phyloP scores from a whole-genome alignment of 345 rosid genomes.

The Eutrema yunnanense region DNA sequence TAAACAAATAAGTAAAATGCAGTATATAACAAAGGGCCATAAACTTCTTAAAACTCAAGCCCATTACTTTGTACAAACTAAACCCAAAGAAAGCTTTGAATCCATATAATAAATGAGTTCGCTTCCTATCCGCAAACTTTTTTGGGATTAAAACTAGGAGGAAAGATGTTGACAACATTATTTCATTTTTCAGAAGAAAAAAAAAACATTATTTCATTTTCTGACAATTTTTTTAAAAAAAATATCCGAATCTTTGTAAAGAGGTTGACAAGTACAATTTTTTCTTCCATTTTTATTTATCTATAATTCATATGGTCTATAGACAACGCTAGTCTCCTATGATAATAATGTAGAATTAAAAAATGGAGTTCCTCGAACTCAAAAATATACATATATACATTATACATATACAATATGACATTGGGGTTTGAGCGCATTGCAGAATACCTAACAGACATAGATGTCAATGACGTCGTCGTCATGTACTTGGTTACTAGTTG shows the following conservation, averaged over 20 bases:
- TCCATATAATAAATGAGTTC: neutral
- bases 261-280: neutral
- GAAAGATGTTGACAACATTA: neutral
- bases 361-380: constrained; percentile 17
- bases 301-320: neutral
- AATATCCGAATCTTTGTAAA: neutral
- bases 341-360: neutral
- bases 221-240: neutral
- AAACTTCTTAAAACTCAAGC: neutral
- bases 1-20: neutral
- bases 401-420: constrained; percentile 1
- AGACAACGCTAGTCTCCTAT: neutral
- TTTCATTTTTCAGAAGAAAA: neutral
- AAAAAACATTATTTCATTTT: neutral
- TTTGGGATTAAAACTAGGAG: neutral
- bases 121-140: neutral
- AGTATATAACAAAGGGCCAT: neutral
- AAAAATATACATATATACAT: neutral
- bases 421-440: constrained; percentile 27
- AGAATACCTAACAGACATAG: constrained; percentile 22
- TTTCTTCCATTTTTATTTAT: neutral
- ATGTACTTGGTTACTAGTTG: constrained; percentile 24
- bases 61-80: neutral
- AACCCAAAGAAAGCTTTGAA: neutral
- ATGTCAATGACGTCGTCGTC: constrained; percentile 32